phyloP scores from a whole-genome alignment of 1,284 basidiomycete genomes.

The Ceratobasidium sp. region DNA sequence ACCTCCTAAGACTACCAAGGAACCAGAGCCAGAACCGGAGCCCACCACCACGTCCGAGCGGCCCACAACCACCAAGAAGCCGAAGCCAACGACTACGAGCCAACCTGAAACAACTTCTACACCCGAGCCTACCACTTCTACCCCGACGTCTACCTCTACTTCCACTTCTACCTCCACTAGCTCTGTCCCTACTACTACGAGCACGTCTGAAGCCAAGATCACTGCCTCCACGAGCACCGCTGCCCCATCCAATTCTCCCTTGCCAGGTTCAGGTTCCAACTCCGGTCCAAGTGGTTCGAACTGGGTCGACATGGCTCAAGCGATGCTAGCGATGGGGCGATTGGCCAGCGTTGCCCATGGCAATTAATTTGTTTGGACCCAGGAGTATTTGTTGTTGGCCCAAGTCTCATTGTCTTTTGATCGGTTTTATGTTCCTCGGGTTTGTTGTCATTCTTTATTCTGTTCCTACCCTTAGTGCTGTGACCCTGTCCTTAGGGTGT shows the following conservation, averaged over 20 bases:
- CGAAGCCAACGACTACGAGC: no score
- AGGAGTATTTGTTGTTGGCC: neutral
- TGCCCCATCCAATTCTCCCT: neutral
- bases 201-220: constrained; percentile 12
- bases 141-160: no score
- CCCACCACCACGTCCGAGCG: constrained; percentile 1
- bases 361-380: neutral
- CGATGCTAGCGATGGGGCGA: constrained; percentile 36
- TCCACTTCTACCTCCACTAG: constrained; percentile 11
- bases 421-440: constrained; percentile 5
- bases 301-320: constrained; percentile 22
- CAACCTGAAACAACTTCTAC: constrained; percentile 19
- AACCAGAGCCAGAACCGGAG: constrained; percentile 16
- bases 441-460: constrained; percentile 29
- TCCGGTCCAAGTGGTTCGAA: constrained; percentile 28
- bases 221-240: constrained; percentile 1
- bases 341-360: neutral
- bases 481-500: constrained; percentile 9
- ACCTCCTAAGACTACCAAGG: constrained; percentile 3
- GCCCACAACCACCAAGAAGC: constrained; percentile 10
- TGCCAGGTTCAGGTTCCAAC: constrained; percentile 9
- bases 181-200: constrained; percentile 33
- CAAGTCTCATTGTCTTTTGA: neutral
- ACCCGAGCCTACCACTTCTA: constrained; percentile 12
- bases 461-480: constrained; percentile 3